Evolutionary conservation across 1,139 yeast species (phyloP), one percentile per base, ranked within the genome.

Genomic region (Lipomyces yarrowii): DNA sequence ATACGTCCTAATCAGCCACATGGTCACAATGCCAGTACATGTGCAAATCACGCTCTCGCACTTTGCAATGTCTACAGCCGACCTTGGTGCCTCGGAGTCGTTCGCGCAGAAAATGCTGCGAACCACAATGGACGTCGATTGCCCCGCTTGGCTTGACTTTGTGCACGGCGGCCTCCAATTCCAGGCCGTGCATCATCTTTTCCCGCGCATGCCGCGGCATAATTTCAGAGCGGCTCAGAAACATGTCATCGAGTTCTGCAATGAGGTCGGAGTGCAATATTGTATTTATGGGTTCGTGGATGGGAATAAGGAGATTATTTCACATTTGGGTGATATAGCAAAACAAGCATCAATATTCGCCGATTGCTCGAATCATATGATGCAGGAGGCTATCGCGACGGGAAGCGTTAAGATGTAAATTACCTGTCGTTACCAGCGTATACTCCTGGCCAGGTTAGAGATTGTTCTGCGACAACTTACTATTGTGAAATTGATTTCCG

Each of bases 101-200:
- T 92, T 91, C 75, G 86, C 89, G 0, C 88, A 89, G 71, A 84
- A 94, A 72, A 97, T 91, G 76, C 75, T 91, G 21, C 83, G 98
- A 73, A 91, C 98, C 0, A 91, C 97, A 4, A 92, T 91, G 97
- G 98, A 91, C 75, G 97, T 91, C 21, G 96, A 89, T 73, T 91
- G 98, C 78, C 97, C 98, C 1, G 87, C 86, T 69, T 91, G 97
- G 97, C 81, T 91, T 61, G 98, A 91, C 76, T 91, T 87, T 74
- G 82, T 91, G 73, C 98, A 91, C 74, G 98, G 97, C 6, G 98
- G 98, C 0, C 83, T 91, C 62, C 98, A 91, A 76, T 91, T 91
- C 79, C 98, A 91, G 76, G 96, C 92, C 1, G 86, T 91, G 62
- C 98, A 91, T 76, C 98, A 91, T 76, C 80, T 91, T 71, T 91